Percentiles rank a stretch among this genome's conserved stretches.
Conservation (phyloP, 208 protist genomes). For the Crithidia fasciculata region DNA sequence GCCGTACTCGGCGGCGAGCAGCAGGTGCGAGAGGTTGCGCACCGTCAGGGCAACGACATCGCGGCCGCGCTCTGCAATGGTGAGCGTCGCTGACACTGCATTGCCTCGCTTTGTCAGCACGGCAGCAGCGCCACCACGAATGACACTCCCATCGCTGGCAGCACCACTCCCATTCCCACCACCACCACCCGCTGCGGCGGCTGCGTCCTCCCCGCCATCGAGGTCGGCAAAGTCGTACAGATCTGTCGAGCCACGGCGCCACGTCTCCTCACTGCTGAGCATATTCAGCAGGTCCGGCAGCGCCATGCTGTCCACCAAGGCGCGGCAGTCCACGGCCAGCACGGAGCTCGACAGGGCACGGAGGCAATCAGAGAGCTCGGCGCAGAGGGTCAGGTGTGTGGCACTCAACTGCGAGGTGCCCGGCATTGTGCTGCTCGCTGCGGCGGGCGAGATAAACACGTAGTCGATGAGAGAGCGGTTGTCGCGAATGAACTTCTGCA, state of each 20-base stretch:
- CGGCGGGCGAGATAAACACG: conserved; percentile 44
- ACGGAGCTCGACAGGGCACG: conserved; percentile 55
- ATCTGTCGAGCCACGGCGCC: conserved; percentile 26
- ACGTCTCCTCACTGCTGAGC: conserved; percentile 33
- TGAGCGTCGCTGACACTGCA: conserved; percentile 1
- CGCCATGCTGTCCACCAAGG: conserved; percentile 56
- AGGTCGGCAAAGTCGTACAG: conserved; percentile 19
- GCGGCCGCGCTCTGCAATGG: conserved; percentile 36
- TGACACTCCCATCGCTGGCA: background rate
- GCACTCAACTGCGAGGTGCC: conserved; percentile 36
- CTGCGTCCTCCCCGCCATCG: background rate
- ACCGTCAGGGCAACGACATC: conserved; percentile 54
- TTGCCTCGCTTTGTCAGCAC: background rate
- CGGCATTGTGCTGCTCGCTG: conserved; percentile 21
- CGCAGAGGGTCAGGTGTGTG: conserved; percentile 56
- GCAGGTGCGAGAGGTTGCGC: conserved; percentile 63
- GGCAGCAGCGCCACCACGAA: background rate
- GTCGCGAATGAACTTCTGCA: conserved; percentile 67
- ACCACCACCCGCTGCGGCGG: background rate
- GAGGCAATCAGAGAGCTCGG: conserved; percentile 65
- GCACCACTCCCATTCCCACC: background rate
- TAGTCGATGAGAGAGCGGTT: conserved; percentile 69
- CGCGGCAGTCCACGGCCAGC: conserved; percentile 65
- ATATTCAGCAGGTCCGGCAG: conserved; percentile 57
- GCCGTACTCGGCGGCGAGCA: conserved; percentile 63